Evolutionary conservation across 306 rosid genomes (phyloP).

Genomic region (Cucurbita argyrosperma): DNA sequence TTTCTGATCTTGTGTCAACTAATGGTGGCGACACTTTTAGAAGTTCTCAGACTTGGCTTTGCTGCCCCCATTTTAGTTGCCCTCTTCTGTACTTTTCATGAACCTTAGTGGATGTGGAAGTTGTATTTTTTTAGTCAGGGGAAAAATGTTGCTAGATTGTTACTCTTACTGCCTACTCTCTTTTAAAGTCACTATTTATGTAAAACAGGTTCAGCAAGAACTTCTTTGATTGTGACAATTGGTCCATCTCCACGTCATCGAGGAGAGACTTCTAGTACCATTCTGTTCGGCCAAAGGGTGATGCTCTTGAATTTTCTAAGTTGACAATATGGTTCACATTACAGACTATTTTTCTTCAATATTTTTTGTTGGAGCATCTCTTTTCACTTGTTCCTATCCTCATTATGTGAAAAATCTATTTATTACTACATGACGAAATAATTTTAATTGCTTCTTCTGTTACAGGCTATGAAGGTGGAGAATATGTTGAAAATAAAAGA

Average conservation of each 20-base stretch:
- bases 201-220: conserved; percentile 82
- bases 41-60: background rate
- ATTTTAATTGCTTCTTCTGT: conserved; percentile 6
- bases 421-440: background rate
- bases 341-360: background rate
- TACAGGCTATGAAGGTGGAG: conserved; percentile 95
- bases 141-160: background rate
- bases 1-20: background rate
- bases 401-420: background rate
- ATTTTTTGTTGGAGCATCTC: background rate
- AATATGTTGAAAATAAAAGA: conserved; percentile 93
- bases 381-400: background rate
- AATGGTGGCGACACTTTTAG: background rate
- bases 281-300: conserved; percentile 88
- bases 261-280: conserved; percentile 95
- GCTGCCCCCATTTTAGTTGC: background rate
- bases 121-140: background rate
- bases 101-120: background rate
- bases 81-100: background rate
- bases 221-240: conserved; percentile 86
- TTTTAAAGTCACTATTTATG: background rate
- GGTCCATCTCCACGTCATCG: conserved; percentile 99
- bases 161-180: background rate
- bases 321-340: background rate
- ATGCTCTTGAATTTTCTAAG: background rate